Evolutionary conservation across 1,284 basidiomycete genomes (phyloP), one percentile per base, ranked within the genome.

Genomic region (Cryptococcus deneoformans): DNA sequence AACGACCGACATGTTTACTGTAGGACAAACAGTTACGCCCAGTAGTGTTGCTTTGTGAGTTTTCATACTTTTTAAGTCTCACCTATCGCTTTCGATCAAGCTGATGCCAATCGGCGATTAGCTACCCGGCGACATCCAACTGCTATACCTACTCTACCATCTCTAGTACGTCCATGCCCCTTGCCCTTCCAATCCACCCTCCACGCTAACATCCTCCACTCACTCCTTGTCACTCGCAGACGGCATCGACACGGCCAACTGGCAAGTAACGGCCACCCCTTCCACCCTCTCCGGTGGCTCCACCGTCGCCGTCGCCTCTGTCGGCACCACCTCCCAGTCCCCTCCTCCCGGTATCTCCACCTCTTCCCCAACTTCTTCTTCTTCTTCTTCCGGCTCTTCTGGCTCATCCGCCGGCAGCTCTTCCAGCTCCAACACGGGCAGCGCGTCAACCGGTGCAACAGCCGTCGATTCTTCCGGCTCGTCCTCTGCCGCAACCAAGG

Each of bases 81-180:
- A 38, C 20, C 3, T n/a, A 5, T 29, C 24, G 39, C 16, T 7
- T n/a, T 38, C 10, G 47, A 7, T 12, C 39, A 48, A 12, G 35
- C 11, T 52, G 50, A 47, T 39, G 34, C 36, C 46, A 35, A 47
- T 60, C 53, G 7, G 57, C 56, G 12, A 14, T 3, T 35, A 65
- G 59, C 66, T 70, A 61, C 57, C 57, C 77, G 38, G 68, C 67
- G 16, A 70, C 71, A 10, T 77, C 75, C 50, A 75, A 76, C 70
- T 79, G 77, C 60, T 49, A 66, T 50, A 73, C 74, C 58, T 78
- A 76, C 72, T 66, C 73, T 20, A 72, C 75, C 61, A 69, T 77
- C 65, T 67, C 70, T 36, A 75, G 58, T 58, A 34, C 42, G 59
- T 58, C 29, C 6, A 42, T 42, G 10, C 10, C n/a, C n/a, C 40